phyloP scores from a whole-genome alignment of 2,329 filamentous ascomycete genomes.

The Didymella pomorum region DNA sequence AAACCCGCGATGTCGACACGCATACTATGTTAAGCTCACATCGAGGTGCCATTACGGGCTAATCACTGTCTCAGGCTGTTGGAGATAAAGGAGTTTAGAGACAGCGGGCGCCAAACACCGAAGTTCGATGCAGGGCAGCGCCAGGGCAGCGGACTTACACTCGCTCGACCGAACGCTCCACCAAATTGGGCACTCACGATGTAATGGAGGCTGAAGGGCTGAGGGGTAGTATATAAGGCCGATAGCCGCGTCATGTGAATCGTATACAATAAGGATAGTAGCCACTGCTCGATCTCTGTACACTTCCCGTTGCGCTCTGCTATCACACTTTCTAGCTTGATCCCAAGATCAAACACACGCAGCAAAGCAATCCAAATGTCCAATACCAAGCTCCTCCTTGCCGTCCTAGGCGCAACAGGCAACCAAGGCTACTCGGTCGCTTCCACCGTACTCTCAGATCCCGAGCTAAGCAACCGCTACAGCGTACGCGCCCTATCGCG shows the following conservation, averaged over 20 bases:
- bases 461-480: conserved; percentile 52
- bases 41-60: background rate
- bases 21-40: background rate
- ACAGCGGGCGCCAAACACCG: too few relatives aligned
- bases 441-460: conserved; percentile 52
- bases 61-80: background rate
- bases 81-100: too few relatives aligned
- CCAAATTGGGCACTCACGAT: background rate
- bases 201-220: background rate
- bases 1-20: background rate
- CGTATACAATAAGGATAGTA: background rate
- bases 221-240: background rate
- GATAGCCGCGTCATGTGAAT: background rate
- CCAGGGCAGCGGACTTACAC: too few relatives aligned
- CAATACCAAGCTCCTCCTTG: conserved; percentile 32
- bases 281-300: background rate
- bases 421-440: conserved; percentile 67
- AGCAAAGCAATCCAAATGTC: background rate
- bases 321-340: background rate
- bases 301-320: background rate
- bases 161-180: too few relatives aligned
- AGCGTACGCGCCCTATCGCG: conserved; percentile 65
- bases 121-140: too few relatives aligned
- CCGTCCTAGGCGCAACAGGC: conserved; percentile 45
- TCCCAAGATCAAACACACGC: background rate